These are phyloP conservation scores for Blumeria graminis DNA, from an alignment of 2,329 filamentous ascomycete genomes.

Conservation along the genomic window DNA sequence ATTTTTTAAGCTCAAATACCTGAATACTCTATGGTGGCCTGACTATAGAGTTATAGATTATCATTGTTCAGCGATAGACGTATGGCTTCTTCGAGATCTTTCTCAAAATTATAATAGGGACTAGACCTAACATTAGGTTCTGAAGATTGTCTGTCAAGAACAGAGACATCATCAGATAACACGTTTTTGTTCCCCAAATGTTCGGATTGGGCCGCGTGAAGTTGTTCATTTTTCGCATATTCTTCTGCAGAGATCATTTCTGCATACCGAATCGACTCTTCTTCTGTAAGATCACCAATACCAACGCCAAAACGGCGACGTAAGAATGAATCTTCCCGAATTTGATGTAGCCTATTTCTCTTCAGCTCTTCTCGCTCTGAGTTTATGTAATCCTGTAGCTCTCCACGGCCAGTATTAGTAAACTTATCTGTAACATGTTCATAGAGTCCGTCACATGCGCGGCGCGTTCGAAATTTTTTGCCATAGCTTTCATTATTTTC, in stretches of 20 bases:
- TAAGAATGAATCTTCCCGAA: slow-evolving; percentile 44
- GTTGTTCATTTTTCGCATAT: slow-evolving; percentile 30
- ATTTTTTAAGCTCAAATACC: too few relatives aligned
- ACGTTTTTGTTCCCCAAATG: slow-evolving; percentile 3
- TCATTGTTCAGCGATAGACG: slow-evolving; percentile 24
- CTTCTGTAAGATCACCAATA: slow-evolving; percentile 39
- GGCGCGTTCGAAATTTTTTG: slow-evolving; percentile 55
- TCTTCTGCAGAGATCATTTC: slow-evolving; percentile 41
- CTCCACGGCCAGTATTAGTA: slow-evolving; percentile 37
- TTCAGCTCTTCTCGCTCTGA: slow-evolving; percentile 67
- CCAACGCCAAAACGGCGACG: slow-evolving; percentile 68
- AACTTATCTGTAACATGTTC: slow-evolving; percentile 33
- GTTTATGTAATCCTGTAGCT: slow-evolving; percentile 59
- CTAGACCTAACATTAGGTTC: background rate
- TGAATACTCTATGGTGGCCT: background rate
- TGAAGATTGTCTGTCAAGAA: background rate
- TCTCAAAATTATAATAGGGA: slow-evolving; percentile 21
- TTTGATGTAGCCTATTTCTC: slow-evolving; percentile 40
- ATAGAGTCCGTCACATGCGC: slow-evolving; percentile 32
- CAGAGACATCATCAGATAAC: background rate
- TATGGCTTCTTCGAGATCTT: slow-evolving; percentile 38
- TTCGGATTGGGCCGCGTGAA: slow-evolving; percentile 18
- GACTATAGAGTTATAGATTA: background rate
- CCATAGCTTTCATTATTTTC: slow-evolving; percentile 47
- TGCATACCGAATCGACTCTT: slow-evolving; percentile 39